These are phyloP conservation scores for Phymatotrichopsis omnivora DNA, from an alignment of 2,329 filamentous ascomycete species.

Conservation along the genomic window DNA sequence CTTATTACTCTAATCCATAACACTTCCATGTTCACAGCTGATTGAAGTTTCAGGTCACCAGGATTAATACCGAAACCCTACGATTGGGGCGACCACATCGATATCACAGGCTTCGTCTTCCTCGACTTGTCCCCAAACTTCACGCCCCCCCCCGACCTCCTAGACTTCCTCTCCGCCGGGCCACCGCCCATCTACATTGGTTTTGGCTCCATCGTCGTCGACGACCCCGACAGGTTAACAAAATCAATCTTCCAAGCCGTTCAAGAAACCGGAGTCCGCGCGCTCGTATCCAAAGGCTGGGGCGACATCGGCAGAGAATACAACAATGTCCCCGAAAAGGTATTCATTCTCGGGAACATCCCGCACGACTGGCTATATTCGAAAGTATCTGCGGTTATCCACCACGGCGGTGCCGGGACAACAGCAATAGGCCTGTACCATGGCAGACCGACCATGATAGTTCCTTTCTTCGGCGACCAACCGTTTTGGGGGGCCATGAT, in stretches of 20 bases:
- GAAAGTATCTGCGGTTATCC: conserved; percentile 54
- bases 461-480: conserved; percentile 73
- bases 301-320: conserved; percentile 54
- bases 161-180: conserved; percentile 47
- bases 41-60: conserved; percentile 43
- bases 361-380: conserved; percentile 69
- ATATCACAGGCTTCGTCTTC: conserved; percentile 70
- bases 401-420: conserved; percentile 69
- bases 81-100: conserved; percentile 60
- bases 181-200: conserved; percentile 61
- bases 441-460: conserved; percentile 62
- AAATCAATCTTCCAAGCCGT: conserved; percentile 62
- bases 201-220: conserved; percentile 66
- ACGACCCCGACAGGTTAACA: conserved; percentile 59
- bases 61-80: conserved; percentile 54
- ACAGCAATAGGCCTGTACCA: conserved; percentile 64
- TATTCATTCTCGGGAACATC: conserved; percentile 63
- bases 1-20: not conserved
- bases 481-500: conserved; percentile 69
- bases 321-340: conserved; percentile 50
- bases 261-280: conserved; percentile 54
- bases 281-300: conserved; percentile 67
- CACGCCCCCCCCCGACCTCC: conserved; percentile 47
- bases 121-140: conserved; percentile 56
- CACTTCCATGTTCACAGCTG: too few relatives aligned